Evolutionary conservation across 257 asterid species (phyloP).

Genomic region (Scutellaria baicalensis): DNA sequence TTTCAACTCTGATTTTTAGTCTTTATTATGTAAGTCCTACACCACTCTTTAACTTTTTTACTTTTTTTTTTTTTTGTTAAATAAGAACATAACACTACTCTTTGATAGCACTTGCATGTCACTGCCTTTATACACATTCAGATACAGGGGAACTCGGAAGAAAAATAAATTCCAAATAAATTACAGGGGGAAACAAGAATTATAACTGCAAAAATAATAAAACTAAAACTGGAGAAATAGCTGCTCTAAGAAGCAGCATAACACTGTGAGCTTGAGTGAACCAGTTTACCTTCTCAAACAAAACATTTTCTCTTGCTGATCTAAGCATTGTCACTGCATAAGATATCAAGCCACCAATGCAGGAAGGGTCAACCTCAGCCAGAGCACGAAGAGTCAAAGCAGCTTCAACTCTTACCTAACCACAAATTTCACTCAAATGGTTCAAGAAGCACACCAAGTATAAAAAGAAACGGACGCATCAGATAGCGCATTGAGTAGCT

Average conservation of each 20-base stretch:
- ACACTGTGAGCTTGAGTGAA: not conserved
- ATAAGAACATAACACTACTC: no score
- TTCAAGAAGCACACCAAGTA: slow-evolving; percentile 10
- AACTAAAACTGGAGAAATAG: not conserved
- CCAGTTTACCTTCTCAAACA: slow-evolving; percentile 73
- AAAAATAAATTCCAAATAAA: not conserved
- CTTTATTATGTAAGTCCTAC: not conserved
- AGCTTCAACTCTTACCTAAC: slow-evolving; percentile 96
- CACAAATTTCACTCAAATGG: slow-evolving; percentile 8
- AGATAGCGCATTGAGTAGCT: slow-evolving; percentile 9
- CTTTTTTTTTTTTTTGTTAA: no score
- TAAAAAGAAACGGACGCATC: slow-evolving; percentile 9
- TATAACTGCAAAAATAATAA: not conserved
- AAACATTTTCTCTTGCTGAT: slow-evolving; percentile 75
- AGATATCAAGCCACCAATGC: slow-evolving; percentile 93
- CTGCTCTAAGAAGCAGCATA: slow-evolving; percentile 4
- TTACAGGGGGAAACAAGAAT: not conserved
- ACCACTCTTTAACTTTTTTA: no score
- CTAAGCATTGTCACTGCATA: slow-evolving; percentile 89
- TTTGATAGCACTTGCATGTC: no score
- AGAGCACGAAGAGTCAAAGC: slow-evolving; percentile 87
- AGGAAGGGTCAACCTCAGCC: slow-evolving; percentile 96
- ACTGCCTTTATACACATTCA: not conserved
- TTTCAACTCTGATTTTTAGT: not conserved
- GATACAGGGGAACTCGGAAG: not conserved